Evolutionary conservation across 345 rosid species (phyloP).

Genomic region (Nephelium lappaceum): DNA sequence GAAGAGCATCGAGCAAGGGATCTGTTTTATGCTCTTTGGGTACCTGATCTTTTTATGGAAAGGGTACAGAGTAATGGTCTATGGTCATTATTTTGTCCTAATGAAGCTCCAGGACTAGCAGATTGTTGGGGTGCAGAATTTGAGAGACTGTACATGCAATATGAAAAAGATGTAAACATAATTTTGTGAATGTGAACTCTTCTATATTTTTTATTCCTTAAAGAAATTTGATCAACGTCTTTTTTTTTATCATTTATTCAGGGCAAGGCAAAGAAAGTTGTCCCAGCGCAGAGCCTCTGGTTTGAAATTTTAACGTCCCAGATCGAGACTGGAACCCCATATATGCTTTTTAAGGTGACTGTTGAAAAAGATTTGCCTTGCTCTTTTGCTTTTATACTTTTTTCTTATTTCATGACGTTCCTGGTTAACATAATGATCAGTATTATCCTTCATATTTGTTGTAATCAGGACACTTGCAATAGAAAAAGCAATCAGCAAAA

Average conservation of each 20-base stretch:
- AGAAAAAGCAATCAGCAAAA: constrained; percentile 94
- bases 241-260: constrained; percentile 17
- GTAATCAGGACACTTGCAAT: constrained; percentile 78
- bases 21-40: constrained; percentile 84
- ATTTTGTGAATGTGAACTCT: not conserved
- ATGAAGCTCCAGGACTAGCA: constrained; percentile 78
- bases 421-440: not conserved
- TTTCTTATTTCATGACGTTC: not conserved
- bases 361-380: not conserved
- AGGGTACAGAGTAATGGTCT: constrained; percentile 67
- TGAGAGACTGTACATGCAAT: constrained; percentile 57
- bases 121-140: constrained; percentile 89
- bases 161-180: constrained; percentile 62
- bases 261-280: constrained; percentile 92
- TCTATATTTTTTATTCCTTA: not conserved
- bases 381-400: not conserved
- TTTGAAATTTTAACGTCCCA: constrained; percentile 83
- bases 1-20: constrained; percentile 88
- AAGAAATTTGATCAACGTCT: not conserved
- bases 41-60: constrained; percentile 93
- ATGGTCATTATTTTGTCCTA: constrained; percentile 91
- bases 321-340: constrained; percentile 96
- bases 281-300: constrained; percentile 86
- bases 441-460: constrained; percentile 7
- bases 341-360: constrained; percentile 90